A percentile compares a stretch with the other conserved stretches of the same genome.
phyloP scores from a whole-genome alignment of 495 filamentous ascomycete genomes.

The Hypoxylon cercidicola region DNA sequence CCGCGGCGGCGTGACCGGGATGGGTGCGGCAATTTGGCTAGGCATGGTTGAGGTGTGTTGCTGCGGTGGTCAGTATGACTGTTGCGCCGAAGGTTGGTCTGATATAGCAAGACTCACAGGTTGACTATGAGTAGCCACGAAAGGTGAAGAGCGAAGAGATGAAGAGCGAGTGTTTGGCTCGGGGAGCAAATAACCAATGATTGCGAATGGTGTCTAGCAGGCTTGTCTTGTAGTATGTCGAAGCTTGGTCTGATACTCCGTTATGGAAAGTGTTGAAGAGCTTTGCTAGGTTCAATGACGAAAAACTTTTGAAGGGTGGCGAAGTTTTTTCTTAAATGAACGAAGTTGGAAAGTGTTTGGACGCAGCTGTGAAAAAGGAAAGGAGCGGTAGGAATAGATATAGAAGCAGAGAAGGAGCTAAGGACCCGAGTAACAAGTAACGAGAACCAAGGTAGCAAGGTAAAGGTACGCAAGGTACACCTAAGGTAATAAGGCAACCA shows the following conservation, averaged over 20 bases:
- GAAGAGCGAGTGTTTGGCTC: conserved; percentile 1
- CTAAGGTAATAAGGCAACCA: conserved; percentile 18
- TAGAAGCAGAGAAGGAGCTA: not conserved
- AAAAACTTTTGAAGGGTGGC: conserved; percentile 8
- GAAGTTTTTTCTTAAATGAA: conserved; percentile 22
- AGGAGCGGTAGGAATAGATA: conserved; percentile 10
- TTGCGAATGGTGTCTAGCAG: conserved; percentile 15
- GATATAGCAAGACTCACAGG: conserved; percentile 17
- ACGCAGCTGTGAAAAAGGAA: conserved; percentile 6
- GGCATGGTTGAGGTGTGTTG: conserved; percentile 52
- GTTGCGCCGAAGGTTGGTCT: not conserved
- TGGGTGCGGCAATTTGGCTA: conserved; percentile 56
- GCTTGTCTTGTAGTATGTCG: conserved; percentile 25
- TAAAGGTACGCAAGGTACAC: conserved; percentile 2
- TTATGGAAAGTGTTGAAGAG: not conserved
- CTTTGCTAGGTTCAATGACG: not conserved
- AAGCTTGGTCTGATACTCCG: conserved; percentile 12
- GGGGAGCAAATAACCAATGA: conserved; percentile 18
- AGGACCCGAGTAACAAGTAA: not conserved
- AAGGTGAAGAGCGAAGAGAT: not conserved
- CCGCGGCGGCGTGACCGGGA: conserved; percentile 55
- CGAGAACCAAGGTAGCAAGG: conserved; percentile 1
- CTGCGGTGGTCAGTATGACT: conserved; percentile 16
- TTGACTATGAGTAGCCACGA: not conserved
- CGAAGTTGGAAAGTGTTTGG: conserved; percentile 13